Evolutionary conservation across 1,284 basidiomycete genomes (phyloP).

Genomic region (Cryptococcus sp.): DNA sequence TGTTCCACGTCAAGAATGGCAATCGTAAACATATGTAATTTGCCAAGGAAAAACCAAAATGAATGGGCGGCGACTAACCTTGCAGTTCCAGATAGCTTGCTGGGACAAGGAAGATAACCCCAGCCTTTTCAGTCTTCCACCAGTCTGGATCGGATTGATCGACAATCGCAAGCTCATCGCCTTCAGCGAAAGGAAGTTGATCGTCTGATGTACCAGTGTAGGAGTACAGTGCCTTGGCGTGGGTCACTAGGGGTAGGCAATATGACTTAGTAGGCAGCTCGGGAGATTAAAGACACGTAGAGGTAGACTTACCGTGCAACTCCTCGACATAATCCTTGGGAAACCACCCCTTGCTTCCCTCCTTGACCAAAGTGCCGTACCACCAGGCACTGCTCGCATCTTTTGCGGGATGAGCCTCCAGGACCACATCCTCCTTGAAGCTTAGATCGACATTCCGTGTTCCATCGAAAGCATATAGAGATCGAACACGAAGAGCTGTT

Average conservation of each 20-base stretch:
- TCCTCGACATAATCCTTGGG: constrained; percentile 84
- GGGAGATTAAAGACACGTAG: neutral
- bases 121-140: constrained; percentile 88
- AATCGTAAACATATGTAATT: constrained; percentile 30
- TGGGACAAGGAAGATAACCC: constrained; percentile 81
- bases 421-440: constrained; percentile 78
- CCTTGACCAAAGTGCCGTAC: constrained; percentile 74
- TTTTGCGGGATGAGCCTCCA: constrained; percentile 82
- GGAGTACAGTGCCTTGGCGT: constrained; percentile 75
- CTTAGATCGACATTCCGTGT: constrained; percentile 83
- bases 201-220: constrained; percentile 71
- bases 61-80: constrained; percentile 75
- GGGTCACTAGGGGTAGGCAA: constrained; percentile 52
- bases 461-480: constrained; percentile 78
- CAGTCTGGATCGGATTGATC: constrained; percentile 80
- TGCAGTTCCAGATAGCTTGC: constrained; percentile 81
- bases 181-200: constrained; percentile 78
- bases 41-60: constrained; percentile 56
- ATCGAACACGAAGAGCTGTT: constrained; percentile 68
- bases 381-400: constrained; percentile 73
- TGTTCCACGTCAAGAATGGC: constrained; percentile 21
- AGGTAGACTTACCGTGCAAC: constrained; percentile 62
- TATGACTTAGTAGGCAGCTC: neutral
- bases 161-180: constrained; percentile 72
- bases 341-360: constrained; percentile 79